Percentiles rank a stretch among this genome's conserved stretches.
These are phyloP conservation scores for Aspergillus sp. DNA, from an alignment of 2,329 filamentous ascomycete genomes.

Conservation along the genomic window DNA sequence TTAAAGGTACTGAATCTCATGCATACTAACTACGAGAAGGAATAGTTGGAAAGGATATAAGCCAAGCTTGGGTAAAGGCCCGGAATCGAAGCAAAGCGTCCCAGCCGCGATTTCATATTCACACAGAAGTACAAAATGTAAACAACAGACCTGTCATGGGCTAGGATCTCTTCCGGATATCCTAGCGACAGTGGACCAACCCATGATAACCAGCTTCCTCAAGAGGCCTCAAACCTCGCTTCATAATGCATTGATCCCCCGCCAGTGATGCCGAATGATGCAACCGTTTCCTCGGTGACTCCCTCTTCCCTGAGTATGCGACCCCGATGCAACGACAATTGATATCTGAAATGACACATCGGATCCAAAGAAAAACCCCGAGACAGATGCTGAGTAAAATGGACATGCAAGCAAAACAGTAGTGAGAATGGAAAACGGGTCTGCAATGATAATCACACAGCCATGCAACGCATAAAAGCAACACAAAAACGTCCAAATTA, in stretches of 20 bases:
- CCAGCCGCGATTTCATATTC: conserved; percentile 25
- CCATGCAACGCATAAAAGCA: conserved; percentile 19
- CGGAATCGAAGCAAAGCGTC: conserved; percentile 17
- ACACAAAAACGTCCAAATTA: conserved; percentile 19
- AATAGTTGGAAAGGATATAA: neutral
- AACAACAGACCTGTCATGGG: conserved; percentile 16
- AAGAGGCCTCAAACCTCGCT: neutral
- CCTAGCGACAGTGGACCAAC: conserved; percentile 2
- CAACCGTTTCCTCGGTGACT: conserved; percentile 22
- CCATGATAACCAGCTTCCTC: neutral
- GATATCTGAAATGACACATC: conserved; percentile 14
- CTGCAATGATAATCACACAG: conserved; percentile 12
- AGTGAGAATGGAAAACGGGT: conserved; percentile 5
- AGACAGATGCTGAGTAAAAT: conserved; percentile 16
- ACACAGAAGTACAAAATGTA: conserved; percentile 20
- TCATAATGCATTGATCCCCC: conserved; percentile 13
- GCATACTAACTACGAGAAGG: neutral
- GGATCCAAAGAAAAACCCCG: conserved; percentile 16
- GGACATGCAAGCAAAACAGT: conserved; percentile 14
- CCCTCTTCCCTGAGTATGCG: conserved; percentile 20
- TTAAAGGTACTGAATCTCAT: too few relatives aligned
- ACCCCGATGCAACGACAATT: conserved; percentile 17
- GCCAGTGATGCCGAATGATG: conserved; percentile 23
- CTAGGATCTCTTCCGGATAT: conserved; percentile 14
- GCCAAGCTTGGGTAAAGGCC: neutral